These are phyloP conservation scores for Tolypocladium sp. DNA, from an alignment of 2,329 filamentous ascomycete genomes.

Conservation along the genomic window DNA sequence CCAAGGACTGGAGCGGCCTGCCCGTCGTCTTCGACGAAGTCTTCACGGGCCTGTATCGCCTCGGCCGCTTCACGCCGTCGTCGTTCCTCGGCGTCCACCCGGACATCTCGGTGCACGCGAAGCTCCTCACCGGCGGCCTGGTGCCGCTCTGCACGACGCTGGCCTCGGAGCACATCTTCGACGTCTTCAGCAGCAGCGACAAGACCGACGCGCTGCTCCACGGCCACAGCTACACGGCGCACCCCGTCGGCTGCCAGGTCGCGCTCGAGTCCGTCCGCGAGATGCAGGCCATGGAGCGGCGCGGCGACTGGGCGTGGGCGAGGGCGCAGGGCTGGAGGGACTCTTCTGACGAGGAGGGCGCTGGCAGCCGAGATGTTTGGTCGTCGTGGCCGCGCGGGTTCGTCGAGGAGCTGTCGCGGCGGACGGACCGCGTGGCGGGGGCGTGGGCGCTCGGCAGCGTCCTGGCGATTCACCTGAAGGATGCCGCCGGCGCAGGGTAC, in stretches of 20 bases:
- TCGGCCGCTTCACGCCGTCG: constrained; percentile 62
- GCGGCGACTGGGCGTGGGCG: constrained; percentile 47
- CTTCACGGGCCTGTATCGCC: constrained; percentile 76
- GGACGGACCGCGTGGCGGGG: constrained; percentile 45
- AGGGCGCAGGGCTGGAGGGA: constrained; percentile 34
- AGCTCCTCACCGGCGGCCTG: constrained; percentile 72
- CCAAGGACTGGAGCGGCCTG: constrained; percentile 56
- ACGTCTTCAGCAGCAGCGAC: constrained; percentile 59
- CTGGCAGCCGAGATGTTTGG: constrained; percentile 37
- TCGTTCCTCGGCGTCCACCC: constrained; percentile 60
- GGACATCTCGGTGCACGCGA: constrained; percentile 74
- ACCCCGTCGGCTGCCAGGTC: constrained; percentile 72
- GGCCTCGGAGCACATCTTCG: constrained; percentile 65
- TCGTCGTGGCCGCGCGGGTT: constrained; percentile 61
- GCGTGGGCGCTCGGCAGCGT: constrained; percentile 70
- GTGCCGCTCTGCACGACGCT: constrained; percentile 69
- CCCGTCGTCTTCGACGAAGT: constrained; percentile 81
- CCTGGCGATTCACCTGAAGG: constrained; percentile 51
- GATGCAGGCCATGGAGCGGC: constrained; percentile 48
- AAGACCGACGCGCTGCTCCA: constrained; percentile 75
- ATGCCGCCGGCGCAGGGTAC: constrained; percentile 33
- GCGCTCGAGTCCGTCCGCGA: constrained; percentile 56
- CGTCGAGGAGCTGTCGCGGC: constrained; percentile 46
- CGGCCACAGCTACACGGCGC: constrained; percentile 81
- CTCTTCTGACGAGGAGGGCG: background rate